These are phyloP conservation scores for Suhomyces tanzawaensis DNA, from an alignment of 805 yeast species.

Conservation along the genomic window DNA sequence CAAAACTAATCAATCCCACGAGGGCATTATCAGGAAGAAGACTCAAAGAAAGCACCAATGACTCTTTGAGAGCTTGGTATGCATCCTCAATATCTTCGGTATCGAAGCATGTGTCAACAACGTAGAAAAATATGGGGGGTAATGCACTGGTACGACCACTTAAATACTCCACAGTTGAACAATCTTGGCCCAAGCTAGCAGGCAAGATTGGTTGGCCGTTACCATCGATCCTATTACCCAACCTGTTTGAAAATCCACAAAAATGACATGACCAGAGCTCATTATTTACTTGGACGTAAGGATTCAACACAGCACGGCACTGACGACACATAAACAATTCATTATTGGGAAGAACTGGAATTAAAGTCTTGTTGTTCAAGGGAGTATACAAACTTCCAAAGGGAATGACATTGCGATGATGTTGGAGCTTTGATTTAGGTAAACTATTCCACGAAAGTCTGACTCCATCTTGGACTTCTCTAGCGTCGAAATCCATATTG, in stretches of 20 bases:
- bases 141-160: slow-evolving; percentile 37
- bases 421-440: slow-evolving; percentile 54
- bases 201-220: slow-evolving; percentile 24
- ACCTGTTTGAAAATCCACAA: slow-evolving; percentile 48
- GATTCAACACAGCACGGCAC: slow-evolving; percentile 55
- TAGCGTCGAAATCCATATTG: slow-evolving; percentile 46
- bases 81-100: slow-evolving; percentile 47
- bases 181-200: slow-evolving; percentile 35
- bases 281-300: slow-evolving; percentile 41
- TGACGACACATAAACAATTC: slow-evolving; percentile 49
- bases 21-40: slow-evolving; percentile 54
- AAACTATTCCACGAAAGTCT: slow-evolving; percentile 71
- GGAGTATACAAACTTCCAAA: slow-evolving; percentile 61
- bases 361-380: slow-evolving; percentile 44
- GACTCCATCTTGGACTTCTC: slow-evolving; percentile 72
- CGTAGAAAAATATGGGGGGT: slow-evolving; percentile 50
- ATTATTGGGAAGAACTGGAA: slow-evolving; percentile 36
- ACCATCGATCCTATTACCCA: slow-evolving; percentile 15
- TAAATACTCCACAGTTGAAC: slow-evolving; percentile 53
- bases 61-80: slow-evolving; percentile 47
- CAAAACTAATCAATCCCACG: slow-evolving; percentile 58
- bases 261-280: slow-evolving; percentile 56
- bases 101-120: slow-evolving; percentile 57
- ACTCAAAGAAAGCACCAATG: slow-evolving; percentile 42
- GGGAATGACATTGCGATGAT: slow-evolving; percentile 52